Percentiles rank a stretch among this genome's conserved stretches.
Evolutionary conservation across 2,329 filamentous ascomycete species (phyloP).

Genomic region (Penicillium sp.): DNA sequence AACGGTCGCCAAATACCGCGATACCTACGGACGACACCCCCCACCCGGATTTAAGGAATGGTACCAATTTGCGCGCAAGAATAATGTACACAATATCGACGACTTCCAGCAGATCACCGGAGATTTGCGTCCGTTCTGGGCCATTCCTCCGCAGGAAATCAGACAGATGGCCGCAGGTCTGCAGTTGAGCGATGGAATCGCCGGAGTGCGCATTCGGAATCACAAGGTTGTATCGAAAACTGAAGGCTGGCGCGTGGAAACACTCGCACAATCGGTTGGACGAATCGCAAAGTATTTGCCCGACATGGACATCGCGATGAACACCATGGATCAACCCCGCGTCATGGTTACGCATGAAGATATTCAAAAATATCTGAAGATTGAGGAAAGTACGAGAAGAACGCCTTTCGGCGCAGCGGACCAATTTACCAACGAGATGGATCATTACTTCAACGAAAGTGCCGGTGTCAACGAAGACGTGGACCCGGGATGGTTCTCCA

Average conservation of each 20-base stretch:
- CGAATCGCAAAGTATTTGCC: slow-evolving; percentile 57
- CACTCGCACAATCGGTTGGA: slow-evolving; percentile 45
- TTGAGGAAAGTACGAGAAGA: slow-evolving; percentile 47
- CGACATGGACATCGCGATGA: slow-evolving; percentile 67
- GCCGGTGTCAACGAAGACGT: slow-evolving; percentile 12
- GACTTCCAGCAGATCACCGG: slow-evolving; percentile 41
- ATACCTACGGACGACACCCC: slow-evolving; percentile 39
- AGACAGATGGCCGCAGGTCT: slow-evolving; percentile 35
- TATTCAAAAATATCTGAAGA: slow-evolving; percentile 51
- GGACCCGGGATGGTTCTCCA: slow-evolving; percentile 50
- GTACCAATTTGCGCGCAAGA: slow-evolving; percentile 40
- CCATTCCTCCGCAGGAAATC: slow-evolving; percentile 31
- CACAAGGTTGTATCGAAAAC: slow-evolving; percentile 36
- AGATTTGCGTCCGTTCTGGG: slow-evolving; percentile 41
- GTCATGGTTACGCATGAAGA: slow-evolving; percentile 61
- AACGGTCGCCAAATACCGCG: slow-evolving; percentile 39
- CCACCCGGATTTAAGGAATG: slow-evolving; percentile 42
- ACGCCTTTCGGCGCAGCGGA: slow-evolving; percentile 47
- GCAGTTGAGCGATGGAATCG: slow-evolving; percentile 29
- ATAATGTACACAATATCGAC: slow-evolving; percentile 38
- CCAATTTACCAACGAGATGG: slow-evolving; percentile 45
- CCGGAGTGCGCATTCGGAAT: slow-evolving; percentile 35
- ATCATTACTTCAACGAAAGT: slow-evolving; percentile 21
- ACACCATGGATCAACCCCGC: slow-evolving; percentile 62
- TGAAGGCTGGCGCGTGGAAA: slow-evolving; percentile 44